Percentiles rank a stretch among this genome's conserved stretches.
Conservation (phyloP, 352 stramenopile species). For the Globisporangium paroecandrum region DNA sequence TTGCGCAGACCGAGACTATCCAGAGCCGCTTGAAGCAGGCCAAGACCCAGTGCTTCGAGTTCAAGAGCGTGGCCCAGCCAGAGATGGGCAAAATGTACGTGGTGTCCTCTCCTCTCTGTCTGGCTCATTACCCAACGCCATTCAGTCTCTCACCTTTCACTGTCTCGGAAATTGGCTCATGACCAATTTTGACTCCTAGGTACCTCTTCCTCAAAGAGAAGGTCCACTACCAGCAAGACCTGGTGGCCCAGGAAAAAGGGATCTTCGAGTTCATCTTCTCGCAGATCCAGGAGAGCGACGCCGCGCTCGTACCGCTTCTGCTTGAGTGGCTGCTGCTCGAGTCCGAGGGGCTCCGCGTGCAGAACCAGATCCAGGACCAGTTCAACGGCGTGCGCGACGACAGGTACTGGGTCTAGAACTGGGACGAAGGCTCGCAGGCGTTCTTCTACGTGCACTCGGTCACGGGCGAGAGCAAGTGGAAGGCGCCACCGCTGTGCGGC, state of each 20-base stretch:
- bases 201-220: slow-evolving; percentile 84
- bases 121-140: background rate
- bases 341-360: slow-evolving; percentile 55
- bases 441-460: slow-evolving; percentile 69
- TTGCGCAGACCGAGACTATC: slow-evolving; percentile 46
- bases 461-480: slow-evolving; percentile 58
- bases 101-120: background rate
- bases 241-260: slow-evolving; percentile 62
- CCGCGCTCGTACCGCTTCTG: slow-evolving; percentile 51
- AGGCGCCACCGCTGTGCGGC: slow-evolving; percentile 38
- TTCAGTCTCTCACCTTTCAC: too few relatives aligned
- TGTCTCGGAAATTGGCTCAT: background rate
- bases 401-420: slow-evolving; percentile 60
- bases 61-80: slow-evolving; percentile 46
- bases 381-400: slow-evolving; percentile 38
- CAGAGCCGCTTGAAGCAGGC: slow-evolving; percentile 52
- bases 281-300: slow-evolving; percentile 51
- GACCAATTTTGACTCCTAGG: slow-evolving; percentile 17
- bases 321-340: slow-evolving; percentile 80
- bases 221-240: slow-evolving; percentile 66
- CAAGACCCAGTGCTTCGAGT: slow-evolving; percentile 68
- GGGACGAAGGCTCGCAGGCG: slow-evolving; percentile 53
- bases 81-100: slow-evolving; percentile 67
- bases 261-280: slow-evolving; percentile 66
- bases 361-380: slow-evolving; percentile 63